These are phyloP conservation scores for Aureobasidium sp. DNA, from an alignment of 2,329 filamentous ascomycete species.

Conservation along the genomic window DNA sequence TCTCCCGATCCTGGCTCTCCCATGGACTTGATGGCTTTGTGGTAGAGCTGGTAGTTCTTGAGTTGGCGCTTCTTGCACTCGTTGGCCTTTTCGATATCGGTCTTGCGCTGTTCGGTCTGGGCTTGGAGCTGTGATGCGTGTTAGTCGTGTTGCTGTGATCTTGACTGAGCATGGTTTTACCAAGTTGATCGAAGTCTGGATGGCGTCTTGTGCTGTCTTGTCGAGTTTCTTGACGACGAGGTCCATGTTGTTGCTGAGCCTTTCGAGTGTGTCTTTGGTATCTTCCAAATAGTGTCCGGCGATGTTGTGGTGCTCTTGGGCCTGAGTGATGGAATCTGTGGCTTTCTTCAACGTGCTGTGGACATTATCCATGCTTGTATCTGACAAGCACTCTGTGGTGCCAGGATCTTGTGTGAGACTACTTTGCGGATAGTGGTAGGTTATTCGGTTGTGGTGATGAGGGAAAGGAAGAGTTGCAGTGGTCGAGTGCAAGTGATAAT, in stretches of 20 bases:
- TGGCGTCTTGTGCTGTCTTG: not conserved
- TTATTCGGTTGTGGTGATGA: not conserved
- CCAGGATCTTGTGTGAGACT: not conserved
- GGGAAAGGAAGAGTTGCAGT: not conserved
- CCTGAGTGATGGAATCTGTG: not conserved
- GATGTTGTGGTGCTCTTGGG: not conserved
- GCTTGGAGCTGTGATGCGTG: not conserved
- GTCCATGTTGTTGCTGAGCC: not conserved
- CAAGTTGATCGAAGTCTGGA: not conserved
- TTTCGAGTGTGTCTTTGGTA: not conserved
- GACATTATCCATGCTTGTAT: not conserved
- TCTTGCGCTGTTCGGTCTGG: not conserved
- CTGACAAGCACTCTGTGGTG: not conserved
- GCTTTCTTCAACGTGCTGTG: not conserved
- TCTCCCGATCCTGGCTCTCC: not conserved
- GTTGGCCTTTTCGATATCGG: not conserved
- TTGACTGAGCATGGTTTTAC: not conserved
- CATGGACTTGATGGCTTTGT: not conserved
- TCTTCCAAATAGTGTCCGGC: not conserved
- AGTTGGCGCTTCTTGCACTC: not conserved
- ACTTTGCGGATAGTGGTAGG: not conserved
- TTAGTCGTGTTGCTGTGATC: not conserved
- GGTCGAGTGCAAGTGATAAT: too few species aligned
- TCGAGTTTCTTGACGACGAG: not conserved
- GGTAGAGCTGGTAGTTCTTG: not conserved